Conservation (phyloP, 1,284 basidiomycete species). For the Melampsora larici-populina region DNA sequence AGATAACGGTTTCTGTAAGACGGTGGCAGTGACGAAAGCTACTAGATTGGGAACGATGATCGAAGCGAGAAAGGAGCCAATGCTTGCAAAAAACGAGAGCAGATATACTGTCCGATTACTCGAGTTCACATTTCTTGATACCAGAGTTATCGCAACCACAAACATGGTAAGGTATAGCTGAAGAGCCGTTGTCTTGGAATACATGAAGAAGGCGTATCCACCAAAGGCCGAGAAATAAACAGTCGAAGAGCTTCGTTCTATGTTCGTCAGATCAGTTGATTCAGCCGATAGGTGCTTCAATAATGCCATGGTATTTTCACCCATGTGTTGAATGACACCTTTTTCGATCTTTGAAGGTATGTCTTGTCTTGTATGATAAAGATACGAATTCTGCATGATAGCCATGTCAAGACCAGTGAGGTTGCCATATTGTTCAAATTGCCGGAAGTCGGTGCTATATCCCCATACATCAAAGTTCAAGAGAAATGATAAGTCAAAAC, state of each 20-base stretch:
- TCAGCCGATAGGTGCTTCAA: conserved; percentile 68
- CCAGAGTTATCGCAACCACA: conserved; percentile 47
- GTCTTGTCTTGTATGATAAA: conserved; percentile 88
- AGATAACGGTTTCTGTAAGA: conserved; percentile 62
- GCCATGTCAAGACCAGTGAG: conserved; percentile 70
- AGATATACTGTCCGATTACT: conserved; percentile 41
- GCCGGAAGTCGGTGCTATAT: conserved; percentile 82
- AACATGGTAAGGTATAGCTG: conserved; percentile 63
- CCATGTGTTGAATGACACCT: conserved; percentile 82
- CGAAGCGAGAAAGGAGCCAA: conserved; percentile 54
- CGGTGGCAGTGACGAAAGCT: conserved; percentile 67
- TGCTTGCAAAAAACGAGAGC: conserved; percentile 46
- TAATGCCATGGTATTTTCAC: conserved; percentile 80
- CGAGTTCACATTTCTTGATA: conserved; percentile 24
- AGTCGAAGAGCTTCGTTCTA: conserved; percentile 59
- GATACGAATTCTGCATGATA: conserved; percentile 84
- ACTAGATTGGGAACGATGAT: conserved; percentile 67
- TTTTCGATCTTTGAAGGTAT: conserved; percentile 73
- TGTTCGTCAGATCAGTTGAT: conserved; percentile 64
- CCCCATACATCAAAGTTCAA: conserved; percentile 33
- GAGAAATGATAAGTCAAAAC: not conserved
- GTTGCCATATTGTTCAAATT: conserved; percentile 84
- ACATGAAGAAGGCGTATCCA: conserved; percentile 67
- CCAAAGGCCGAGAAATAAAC: conserved; percentile 73
- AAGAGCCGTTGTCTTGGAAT: conserved; percentile 69